Percentiles rank a stretch among this genome's conserved stretches.
phyloP scores from a whole-genome alignment of 2,329 filamentous ascomycete species.

The Amphichorda felina region DNA sequence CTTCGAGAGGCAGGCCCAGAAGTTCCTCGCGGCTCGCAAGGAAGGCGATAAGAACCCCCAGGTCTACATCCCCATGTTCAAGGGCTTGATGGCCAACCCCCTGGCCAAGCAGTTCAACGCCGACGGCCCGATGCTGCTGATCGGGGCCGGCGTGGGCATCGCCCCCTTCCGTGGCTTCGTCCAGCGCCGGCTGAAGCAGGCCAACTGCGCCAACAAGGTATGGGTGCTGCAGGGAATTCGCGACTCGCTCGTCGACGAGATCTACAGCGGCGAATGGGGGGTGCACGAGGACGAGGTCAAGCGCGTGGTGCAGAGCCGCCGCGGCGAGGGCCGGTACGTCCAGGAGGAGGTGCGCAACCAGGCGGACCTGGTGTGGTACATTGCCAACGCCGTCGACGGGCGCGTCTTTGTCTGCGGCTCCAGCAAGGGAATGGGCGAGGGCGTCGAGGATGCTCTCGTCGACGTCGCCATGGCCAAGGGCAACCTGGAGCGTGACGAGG shows the following conservation, averaged over 20 bases:
- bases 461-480: slow-evolving; percentile 92
- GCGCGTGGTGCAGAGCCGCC: slow-evolving; percentile 65
- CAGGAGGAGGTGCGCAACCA: slow-evolving; percentile 90
- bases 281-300: slow-evolving; percentile 82
- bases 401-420: slow-evolving; percentile 94
- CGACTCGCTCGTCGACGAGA: slow-evolving; percentile 89
- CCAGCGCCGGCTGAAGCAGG: slow-evolving; percentile 82
- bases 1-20: slow-evolving; percentile 72
- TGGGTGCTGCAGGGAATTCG: slow-evolving; percentile 92
- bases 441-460: slow-evolving; percentile 76
- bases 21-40: slow-evolving; percentile 56
- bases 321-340: slow-evolving; percentile 77
- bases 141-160: slow-evolving; percentile 92
- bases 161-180: slow-evolving; percentile 97
- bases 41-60: slow-evolving; percentile 45
- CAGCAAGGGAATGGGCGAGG: slow-evolving; percentile 94
- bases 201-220: slow-evolving; percentile 95
- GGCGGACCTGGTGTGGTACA: slow-evolving; percentile 95
- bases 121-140: slow-evolving; percentile 94
- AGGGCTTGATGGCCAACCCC: slow-evolving; percentile 94
- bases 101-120: slow-evolving; percentile 83
- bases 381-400: slow-evolving; percentile 92
- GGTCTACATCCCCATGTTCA: slow-evolving; percentile 89
- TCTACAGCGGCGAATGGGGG: slow-evolving; percentile 94
- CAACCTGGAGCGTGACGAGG: slow-evolving; percentile 70